phyloP scores from a whole-genome alignment of 768 basidiomycete genomes.

The Amanita pallidorosea region DNA sequence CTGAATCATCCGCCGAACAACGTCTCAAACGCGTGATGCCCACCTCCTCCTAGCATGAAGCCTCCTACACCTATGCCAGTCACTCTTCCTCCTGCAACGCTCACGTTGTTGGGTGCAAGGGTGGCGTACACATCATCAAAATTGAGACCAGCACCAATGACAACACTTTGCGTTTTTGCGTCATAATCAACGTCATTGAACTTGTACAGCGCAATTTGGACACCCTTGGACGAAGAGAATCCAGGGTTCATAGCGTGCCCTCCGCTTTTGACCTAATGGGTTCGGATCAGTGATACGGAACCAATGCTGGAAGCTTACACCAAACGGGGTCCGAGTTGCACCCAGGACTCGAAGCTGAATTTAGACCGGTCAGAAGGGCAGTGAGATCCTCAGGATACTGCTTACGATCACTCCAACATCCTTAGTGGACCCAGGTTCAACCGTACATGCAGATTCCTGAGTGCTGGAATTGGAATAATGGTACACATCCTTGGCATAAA shows the following conservation, averaged over 20 bases:
- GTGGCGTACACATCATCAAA: slow-evolving; percentile 44
- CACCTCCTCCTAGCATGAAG: slow-evolving; percentile 35
- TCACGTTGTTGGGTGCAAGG: slow-evolving; percentile 27
- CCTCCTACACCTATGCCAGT: slow-evolving; percentile 38
- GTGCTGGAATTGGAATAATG: slow-evolving; percentile 3
- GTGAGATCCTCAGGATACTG: neutral
- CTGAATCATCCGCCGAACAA: slow-evolving; percentile 23
- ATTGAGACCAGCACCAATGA: slow-evolving; percentile 22
- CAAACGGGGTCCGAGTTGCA: neutral
- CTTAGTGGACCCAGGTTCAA: neutral
- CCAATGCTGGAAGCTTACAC: neutral
- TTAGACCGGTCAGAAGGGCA: neutral
- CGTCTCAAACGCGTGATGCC: slow-evolving; percentile 25
- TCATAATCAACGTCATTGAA: slow-evolving; percentile 27
- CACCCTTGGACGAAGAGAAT: slow-evolving; percentile 39
- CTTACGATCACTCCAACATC: slow-evolving; percentile 4
- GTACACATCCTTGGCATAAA: neutral
- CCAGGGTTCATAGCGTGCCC: slow-evolving; percentile 34
- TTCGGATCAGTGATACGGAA: neutral
- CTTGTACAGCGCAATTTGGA: slow-evolving; percentile 35
- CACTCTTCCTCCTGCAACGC: slow-evolving; percentile 38
- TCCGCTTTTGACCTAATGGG: slow-evolving; percentile 34
- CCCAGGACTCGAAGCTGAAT: neutral
- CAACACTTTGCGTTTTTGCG: slow-evolving; percentile 16
- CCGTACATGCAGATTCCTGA: slow-evolving; percentile 1